Percentiles rank a stretch among this genome's conserved stretches.
Evolutionary conservation across 2,329 filamentous ascomycete genomes (phyloP).

Genomic region (Dactylellina drechsleri): DNA sequence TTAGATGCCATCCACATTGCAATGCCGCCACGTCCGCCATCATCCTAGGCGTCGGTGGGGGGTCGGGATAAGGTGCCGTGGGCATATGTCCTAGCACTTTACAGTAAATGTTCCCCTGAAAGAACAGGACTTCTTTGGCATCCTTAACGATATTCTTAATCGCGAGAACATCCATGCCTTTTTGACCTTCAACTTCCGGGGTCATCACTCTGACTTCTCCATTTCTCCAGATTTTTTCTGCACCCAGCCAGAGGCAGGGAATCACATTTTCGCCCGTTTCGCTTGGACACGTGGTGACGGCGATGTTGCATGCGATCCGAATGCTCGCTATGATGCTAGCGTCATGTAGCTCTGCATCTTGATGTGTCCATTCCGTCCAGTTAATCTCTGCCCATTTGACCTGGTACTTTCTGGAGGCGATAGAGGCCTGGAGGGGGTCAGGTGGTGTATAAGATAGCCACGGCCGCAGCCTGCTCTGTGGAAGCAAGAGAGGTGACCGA

Average conservation of each 20-base stretch:
- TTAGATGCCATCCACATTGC: conserved; percentile 44
- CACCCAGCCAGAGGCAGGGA: conserved; percentile 50
- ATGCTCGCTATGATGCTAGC: conserved; percentile 54
- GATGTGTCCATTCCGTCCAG: conserved; percentile 48
- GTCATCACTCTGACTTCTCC: conserved; percentile 51
- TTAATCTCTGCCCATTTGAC: conserved; percentile 53
- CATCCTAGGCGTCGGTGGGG: conserved; percentile 47
- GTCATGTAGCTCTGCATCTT: conserved; percentile 51
- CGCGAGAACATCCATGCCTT: conserved; percentile 50
- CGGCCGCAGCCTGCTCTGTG: conserved; percentile 42
- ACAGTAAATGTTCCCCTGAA: conserved; percentile 51
- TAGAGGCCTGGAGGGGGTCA: conserved; percentile 50
- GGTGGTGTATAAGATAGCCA: conserved; percentile 54
- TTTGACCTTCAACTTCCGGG: conserved; percentile 48
- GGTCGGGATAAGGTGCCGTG: conserved; percentile 31
- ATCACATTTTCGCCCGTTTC: conserved; percentile 41
- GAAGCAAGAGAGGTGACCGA: conserved; percentile 31
- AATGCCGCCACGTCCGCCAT: conserved; percentile 39
- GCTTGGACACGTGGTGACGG: conserved; percentile 38
- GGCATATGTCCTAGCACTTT: conserved; percentile 37
- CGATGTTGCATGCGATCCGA: conserved; percentile 53
- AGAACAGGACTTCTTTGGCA: conserved; percentile 18
- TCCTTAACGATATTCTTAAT: conserved; percentile 47
- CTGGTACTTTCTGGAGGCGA: conserved; percentile 46
- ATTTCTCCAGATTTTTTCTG: conserved; percentile 54